A percentile compares a stretch with the other conserved stretches of the same genome.
These are phyloP conservation scores for Sergeia podlipaevii DNA, from an alignment of 208 protist species.

Conservation along the genomic window DNA sequence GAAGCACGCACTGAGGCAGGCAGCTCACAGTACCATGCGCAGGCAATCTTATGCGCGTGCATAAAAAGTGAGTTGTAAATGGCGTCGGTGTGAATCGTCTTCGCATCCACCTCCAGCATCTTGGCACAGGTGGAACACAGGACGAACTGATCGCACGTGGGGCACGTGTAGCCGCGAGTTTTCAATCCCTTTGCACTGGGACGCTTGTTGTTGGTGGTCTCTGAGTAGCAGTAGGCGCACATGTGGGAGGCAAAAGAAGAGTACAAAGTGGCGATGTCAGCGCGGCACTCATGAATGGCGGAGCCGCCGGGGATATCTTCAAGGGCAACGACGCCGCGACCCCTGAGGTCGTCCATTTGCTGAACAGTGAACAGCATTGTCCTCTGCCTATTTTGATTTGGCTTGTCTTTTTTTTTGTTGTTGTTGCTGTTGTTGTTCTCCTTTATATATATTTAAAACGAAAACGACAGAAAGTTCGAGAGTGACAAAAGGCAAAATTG, in stretches of 20 bases:
- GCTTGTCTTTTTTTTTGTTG: slow-evolving; percentile 13
- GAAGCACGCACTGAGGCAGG: slow-evolving; percentile 44
- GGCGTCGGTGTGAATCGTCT: slow-evolving; percentile 7
- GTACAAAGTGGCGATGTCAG: slow-evolving; percentile 72
- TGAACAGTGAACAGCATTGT: too few relatives aligned
- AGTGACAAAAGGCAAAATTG: neutral
- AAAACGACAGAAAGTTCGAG: neutral
- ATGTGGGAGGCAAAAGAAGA: slow-evolving; percentile 41
- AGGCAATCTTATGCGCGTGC: slow-evolving; percentile 45
- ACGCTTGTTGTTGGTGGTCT: neutral
- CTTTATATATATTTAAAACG: neutral
- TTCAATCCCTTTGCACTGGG: neutral
- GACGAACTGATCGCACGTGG: slow-evolving; percentile 65
- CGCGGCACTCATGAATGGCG: slow-evolving; percentile 30
- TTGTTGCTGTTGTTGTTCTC: neutral
- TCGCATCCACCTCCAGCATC: slow-evolving; percentile 9
- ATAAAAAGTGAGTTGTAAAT: slow-evolving; percentile 13
- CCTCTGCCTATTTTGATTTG: too few relatives aligned
- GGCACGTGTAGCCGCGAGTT: slow-evolving; percentile 22
- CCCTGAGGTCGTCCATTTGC: too few relatives aligned
- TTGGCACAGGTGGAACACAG: slow-evolving; percentile 34
- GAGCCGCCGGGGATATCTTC: slow-evolving; percentile 22
- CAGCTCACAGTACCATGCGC: slow-evolving; percentile 64
- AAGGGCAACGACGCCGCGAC: slow-evolving; percentile 61
- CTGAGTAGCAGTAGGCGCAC: slow-evolving; percentile 52